phyloP scores from a whole-genome alignment of 2,329 filamentous ascomycete genomes.

The Aspergillus terreus region DNA sequence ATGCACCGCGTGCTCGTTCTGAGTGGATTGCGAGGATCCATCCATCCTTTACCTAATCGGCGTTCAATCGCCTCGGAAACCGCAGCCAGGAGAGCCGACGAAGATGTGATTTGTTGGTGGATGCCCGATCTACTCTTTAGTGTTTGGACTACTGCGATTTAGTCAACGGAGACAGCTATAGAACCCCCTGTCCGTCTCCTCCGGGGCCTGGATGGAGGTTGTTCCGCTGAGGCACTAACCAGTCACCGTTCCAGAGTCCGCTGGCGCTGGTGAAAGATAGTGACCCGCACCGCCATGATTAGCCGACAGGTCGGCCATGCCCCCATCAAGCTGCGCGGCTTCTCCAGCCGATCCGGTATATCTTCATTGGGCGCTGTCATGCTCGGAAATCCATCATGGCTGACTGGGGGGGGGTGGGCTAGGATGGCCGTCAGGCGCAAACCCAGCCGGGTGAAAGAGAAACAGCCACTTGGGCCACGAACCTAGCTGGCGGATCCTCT shows the following conservation, averaged over 20 bases:
- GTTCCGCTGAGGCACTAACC: no score
- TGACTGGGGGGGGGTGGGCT: background rate
- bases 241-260: background rate
- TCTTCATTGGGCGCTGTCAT: background rate
- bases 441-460: background rate
- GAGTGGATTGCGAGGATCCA: background rate
- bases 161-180: background rate
- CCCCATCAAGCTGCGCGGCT: background rate
- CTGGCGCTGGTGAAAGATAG: background rate
- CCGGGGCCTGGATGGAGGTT: no score
- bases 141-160: background rate
- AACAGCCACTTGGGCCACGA: constrained; percentile 9
- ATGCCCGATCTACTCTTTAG: constrained; percentile 1
- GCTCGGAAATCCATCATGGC: background rate
- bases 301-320: background rate
- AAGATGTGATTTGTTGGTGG: background rate
- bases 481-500: constrained; percentile 19
- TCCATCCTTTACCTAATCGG: constrained; percentile 2
- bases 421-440: background rate
- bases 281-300: background rate
- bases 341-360: background rate
- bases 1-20: constrained; percentile 13
- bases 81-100: background rate
- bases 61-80: constrained; percentile 5
- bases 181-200: background rate